Evolutionary conservation across 805 yeast species (phyloP), one percentile per base, ranked within the genome.

Genomic region (Nakazawaea laoshanensis): DNA sequence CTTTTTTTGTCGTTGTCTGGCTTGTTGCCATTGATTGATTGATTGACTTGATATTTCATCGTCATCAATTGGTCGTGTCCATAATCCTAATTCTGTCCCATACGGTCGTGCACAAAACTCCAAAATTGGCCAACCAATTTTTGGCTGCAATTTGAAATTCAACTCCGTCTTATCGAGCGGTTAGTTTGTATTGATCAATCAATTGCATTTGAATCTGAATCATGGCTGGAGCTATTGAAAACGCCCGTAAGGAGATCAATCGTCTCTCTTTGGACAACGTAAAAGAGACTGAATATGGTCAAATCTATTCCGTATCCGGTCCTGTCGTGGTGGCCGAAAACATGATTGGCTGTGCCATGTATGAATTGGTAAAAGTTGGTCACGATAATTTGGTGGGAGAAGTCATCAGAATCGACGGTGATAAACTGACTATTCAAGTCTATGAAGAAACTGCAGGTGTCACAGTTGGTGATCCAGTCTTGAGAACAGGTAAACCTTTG

Each of bases 291-390:
- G 78, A 77, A 44, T 85, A 84, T 58, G 98, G 95, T 37, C 77
- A 71, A 46, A 83, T 92, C 50, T 88, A 77, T 65, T 86, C 96
- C 20, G 96, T 92, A 31, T 88, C 97, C 14, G 98, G 98, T 52
- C 97, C 98, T 18, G 99, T 92, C 49, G 82, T 92, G 34, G 79
- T 92, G 30, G 98, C 98, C 31, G 97, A 92, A 63, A 82, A 92
- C 67, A 87, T 92, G 97, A 84, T 88, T 63, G 99, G 99, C 43
- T 86, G 96, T 75, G 96, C 97, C 50, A 92, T 92, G 99, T 89
- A 92, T 72, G 99, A 92, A 59, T 72, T 92, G 61, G 99, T 89
- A 52, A 87, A 80, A 59, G 98, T 92, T 44, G 97, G 99, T 48
- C 97, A 92, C 60, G 95, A 85, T 49, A 85, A 74, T 59, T 74